Conservation (phyloP, 192 early-diverging fungal genomes). For the Rhizoclosmatium sp. region DNA sequence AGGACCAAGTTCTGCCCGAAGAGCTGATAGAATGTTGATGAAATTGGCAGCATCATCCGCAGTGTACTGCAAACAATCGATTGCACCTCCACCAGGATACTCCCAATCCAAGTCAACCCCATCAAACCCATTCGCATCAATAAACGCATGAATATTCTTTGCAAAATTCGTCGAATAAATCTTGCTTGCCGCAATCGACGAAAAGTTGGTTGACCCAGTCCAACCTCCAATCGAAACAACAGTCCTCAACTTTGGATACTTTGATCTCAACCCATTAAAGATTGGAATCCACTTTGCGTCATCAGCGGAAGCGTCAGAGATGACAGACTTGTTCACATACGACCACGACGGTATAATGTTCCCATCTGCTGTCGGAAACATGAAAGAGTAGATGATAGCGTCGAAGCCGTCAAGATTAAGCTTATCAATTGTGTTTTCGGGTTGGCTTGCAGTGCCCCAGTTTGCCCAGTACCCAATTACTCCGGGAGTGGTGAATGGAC, state of each 20-base stretch:
- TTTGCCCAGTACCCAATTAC: conserved; percentile 35
- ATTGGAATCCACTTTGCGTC: conserved; percentile 18
- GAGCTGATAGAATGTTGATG: not conserved
- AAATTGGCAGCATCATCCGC: conserved; percentile 19
- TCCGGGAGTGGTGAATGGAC: conserved; percentile 10
- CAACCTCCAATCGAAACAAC: conserved; percentile 38
- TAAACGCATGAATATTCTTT: conserved; percentile 3
- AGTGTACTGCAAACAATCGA: not conserved
- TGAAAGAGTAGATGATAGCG: conserved; percentile 20
- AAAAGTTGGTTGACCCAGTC: conserved; percentile 32
- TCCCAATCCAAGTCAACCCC: conserved; percentile 46
- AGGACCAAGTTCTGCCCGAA: conserved; percentile 26
- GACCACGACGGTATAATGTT: not conserved
- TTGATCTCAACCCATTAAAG: not conserved
- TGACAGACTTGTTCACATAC: not conserved
- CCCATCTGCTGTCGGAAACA: conserved; percentile 2
- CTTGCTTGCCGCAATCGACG: conserved; percentile 18
- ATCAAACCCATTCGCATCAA: conserved; percentile 36
- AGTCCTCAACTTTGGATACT: conserved; percentile 20
- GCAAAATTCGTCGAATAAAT: conserved; percentile 4
- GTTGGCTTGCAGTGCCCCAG: not conserved
- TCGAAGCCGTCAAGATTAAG: not conserved
- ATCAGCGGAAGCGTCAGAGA: not conserved
- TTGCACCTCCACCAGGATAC: conserved; percentile 25
- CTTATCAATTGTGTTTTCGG: conserved; percentile 17